phyloP scores from a whole-genome alignment of 768 basidiomycete genomes.

The Termitomyces bulborhizus region DNA sequence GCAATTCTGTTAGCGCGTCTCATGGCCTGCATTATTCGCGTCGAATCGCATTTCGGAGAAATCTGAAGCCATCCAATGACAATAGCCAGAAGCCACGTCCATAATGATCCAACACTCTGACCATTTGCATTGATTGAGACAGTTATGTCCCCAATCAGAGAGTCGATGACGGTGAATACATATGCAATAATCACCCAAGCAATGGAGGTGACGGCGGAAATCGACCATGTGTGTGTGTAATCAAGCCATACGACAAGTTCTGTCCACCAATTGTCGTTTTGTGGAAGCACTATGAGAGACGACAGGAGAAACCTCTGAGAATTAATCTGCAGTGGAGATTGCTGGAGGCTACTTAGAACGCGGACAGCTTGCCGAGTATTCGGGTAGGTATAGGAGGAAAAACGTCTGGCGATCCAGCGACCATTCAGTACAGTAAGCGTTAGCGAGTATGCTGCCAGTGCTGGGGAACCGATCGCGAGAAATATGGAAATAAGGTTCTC shows the following conservation, averaged over 20 bases:
- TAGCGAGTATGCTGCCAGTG: conserved; percentile 39
- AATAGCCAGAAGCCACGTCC: conserved; percentile 40
- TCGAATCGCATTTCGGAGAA: conserved; percentile 32
- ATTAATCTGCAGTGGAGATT: conserved; percentile 29
- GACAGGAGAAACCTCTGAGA: conserved; percentile 22
- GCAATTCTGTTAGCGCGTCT: conserved; percentile 23
- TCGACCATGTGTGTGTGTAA: conserved; percentile 29
- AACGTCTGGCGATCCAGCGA: conserved; percentile 31
- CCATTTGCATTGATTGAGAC: conserved; percentile 25
- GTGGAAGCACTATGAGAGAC: conserved; percentile 33
- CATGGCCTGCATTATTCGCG: conserved; percentile 23
- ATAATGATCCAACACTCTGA: conserved; percentile 32
- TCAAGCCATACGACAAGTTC: conserved; percentile 25
- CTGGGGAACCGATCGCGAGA: conserved; percentile 37
- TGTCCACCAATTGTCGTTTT: conserved; percentile 37
- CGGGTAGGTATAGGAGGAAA: conserved; percentile 22
- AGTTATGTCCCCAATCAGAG: conserved; percentile 20
- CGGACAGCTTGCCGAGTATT: conserved; percentile 23
- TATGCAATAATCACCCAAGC: conserved; percentile 40
- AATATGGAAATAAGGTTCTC: conserved; percentile 37
- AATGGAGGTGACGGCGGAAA: conserved; percentile 32
- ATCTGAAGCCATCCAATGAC: conserved; percentile 37
- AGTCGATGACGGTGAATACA: conserved; percentile 29
- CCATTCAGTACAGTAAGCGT: conserved; percentile 35
- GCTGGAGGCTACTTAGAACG: conserved; percentile 34